Evolutionary conservation across 768 basidiomycete genomes (phyloP).

Genomic region (Termitomyces sp.): DNA sequence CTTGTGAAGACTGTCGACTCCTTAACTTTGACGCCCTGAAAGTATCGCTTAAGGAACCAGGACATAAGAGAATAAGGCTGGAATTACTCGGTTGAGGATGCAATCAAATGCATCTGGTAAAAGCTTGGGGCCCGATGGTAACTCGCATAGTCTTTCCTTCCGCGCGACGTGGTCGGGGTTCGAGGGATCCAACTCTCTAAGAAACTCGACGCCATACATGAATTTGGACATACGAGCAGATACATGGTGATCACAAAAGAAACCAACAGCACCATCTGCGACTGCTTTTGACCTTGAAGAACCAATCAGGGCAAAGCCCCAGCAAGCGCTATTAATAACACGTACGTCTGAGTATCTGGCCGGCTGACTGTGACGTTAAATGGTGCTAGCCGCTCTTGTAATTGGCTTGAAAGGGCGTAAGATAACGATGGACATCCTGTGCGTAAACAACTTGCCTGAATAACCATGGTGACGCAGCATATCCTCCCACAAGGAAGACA

Average conservation of each 20-base stretch:
- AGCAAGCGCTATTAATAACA: background rate
- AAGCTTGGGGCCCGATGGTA: slow-evolving; percentile 74
- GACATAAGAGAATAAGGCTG: background rate
- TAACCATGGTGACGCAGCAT: slow-evolving; percentile 79
- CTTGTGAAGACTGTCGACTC: slow-evolving; percentile 78
- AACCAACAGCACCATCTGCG: slow-evolving; percentile 79
- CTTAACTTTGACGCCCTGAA: slow-evolving; percentile 67
- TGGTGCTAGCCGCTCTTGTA: slow-evolving; percentile 61
- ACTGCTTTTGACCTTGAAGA: slow-evolving; percentile 73
- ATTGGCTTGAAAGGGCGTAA: slow-evolving; percentile 33
- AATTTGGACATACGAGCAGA: slow-evolving; percentile 76
- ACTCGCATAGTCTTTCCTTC: slow-evolving; percentile 61
- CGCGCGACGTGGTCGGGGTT: slow-evolving; percentile 65
- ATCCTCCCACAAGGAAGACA: slow-evolving; percentile 82
- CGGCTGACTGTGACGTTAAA: slow-evolving; percentile 60
- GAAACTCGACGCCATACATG: slow-evolving; percentile 80
- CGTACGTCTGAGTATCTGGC: slow-evolving; percentile 77
- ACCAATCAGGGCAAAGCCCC: background rate
- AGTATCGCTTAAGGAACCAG: background rate
- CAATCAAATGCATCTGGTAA: slow-evolving; percentile 82
- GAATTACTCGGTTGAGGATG: slow-evolving; percentile 61
- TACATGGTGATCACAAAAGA: slow-evolving; percentile 82
- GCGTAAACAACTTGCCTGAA: slow-evolving; percentile 35
- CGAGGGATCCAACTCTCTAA: slow-evolving; percentile 59
- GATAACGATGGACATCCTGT: background rate